Conservation (phyloP, 2,329 filamentous ascomycete genomes). For the Colletotrichum sidae region DNA sequence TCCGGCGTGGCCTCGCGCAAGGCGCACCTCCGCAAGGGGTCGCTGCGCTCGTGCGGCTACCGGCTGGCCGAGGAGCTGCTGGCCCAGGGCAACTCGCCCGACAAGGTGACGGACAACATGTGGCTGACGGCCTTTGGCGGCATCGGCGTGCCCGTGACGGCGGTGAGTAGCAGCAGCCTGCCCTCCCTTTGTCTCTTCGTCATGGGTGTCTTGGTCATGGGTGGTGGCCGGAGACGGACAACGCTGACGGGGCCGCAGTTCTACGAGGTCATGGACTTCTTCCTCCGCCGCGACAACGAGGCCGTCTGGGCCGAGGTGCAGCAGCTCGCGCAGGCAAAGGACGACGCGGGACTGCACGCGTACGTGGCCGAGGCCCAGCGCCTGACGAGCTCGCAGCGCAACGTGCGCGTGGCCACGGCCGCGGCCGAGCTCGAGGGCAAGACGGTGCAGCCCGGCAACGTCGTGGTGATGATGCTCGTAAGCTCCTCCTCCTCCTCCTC, state of each 20-base stretch:
- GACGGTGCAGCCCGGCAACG: slow-evolving; percentile 52
- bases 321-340: slow-evolving; percentile 47
- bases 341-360: slow-evolving; percentile 48
- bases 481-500: slow-evolving; percentile 36
- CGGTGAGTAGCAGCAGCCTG: slow-evolving; percentile 43
- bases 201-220: too few relatives aligned
- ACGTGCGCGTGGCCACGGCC: slow-evolving; percentile 49
- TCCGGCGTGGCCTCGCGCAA: slow-evolving; percentile 45
- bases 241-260: slow-evolving; percentile 45
- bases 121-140: slow-evolving; percentile 55
- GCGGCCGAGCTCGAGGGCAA: slow-evolving; percentile 52
- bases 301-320: slow-evolving; percentile 57
- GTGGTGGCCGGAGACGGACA: too few relatives aligned
- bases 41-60: slow-evolving; percentile 53
- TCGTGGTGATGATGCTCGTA: slow-evolving; percentile 55
- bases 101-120: slow-evolving; percentile 49
- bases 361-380: slow-evolving; percentile 56
- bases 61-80: slow-evolving; percentile 53
- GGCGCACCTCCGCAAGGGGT: slow-evolving; percentile 44
- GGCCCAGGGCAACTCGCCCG: slow-evolving; percentile 45
- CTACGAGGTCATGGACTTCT: slow-evolving; percentile 56
- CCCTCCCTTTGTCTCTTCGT: neutral
- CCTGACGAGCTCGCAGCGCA: slow-evolving; percentile 53
- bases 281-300: slow-evolving; percentile 53
- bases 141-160: slow-evolving; percentile 51